These are phyloP conservation scores for Colletotrichum cordylinicola DNA, from an alignment of 2,329 filamentous ascomycete species.

Conservation along the genomic window DNA sequence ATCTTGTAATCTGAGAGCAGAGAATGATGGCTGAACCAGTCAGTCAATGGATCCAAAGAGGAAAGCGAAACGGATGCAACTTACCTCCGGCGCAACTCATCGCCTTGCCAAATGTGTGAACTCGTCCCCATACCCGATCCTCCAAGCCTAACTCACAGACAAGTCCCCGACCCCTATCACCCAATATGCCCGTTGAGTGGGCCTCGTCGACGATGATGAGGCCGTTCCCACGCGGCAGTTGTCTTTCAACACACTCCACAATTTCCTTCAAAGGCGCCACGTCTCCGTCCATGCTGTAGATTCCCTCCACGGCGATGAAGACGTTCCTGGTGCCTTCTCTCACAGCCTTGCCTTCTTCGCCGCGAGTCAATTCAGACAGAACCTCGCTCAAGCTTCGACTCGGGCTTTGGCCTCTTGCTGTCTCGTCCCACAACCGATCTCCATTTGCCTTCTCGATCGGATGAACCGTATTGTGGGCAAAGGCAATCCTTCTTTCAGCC, in stretches of 20 bases:
- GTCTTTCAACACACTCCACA: slow-evolving; percentile 58
- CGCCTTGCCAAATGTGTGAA: slow-evolving; percentile 73
- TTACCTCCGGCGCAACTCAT: slow-evolving; percentile 73
- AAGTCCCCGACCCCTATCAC: slow-evolving; percentile 60
- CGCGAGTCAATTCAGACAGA: slow-evolving; percentile 34
- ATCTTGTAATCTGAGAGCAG: slow-evolving; percentile 61
- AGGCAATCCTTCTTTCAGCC: slow-evolving; percentile 52
- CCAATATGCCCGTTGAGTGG: slow-evolving; percentile 68
- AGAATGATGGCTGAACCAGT: slow-evolving; percentile 56
- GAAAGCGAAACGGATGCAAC: slow-evolving; percentile 25
- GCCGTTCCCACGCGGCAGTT: slow-evolving; percentile 63
- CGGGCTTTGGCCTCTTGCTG: not conserved
- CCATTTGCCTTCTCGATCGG: not conserved
- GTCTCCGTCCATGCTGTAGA: slow-evolving; percentile 89
- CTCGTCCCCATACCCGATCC: slow-evolving; percentile 57
- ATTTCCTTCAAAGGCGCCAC: slow-evolving; percentile 68
- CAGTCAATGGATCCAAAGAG: not conserved
- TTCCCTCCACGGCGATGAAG: slow-evolving; percentile 72
- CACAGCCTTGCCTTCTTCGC: slow-evolving; percentile 37
- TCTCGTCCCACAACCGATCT: not conserved
- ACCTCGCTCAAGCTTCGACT: slow-evolving; percentile 31
- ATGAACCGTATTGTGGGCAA: slow-evolving; percentile 61
- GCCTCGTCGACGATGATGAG: slow-evolving; percentile 73
- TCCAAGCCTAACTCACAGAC: slow-evolving; percentile 64
- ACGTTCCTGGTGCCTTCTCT: slow-evolving; percentile 52